Conservation (phyloP, 1,139 yeast genomes). For the Barnettozyma hawaiiensis region DNA sequence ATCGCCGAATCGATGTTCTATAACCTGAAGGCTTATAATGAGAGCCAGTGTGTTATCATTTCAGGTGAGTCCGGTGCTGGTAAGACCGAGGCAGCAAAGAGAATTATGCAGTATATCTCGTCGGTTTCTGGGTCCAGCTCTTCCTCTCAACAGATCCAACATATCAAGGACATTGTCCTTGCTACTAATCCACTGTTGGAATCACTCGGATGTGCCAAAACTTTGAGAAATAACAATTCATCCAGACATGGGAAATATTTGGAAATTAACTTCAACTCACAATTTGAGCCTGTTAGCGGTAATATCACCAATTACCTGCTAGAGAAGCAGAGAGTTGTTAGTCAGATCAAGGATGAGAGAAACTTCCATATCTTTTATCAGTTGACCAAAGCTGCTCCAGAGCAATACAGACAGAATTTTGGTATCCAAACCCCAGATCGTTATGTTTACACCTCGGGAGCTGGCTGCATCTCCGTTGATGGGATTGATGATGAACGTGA, state of each 20-base stretch:
- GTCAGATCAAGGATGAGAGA: conserved; percentile 87
- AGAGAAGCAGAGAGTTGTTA: conserved; percentile 93
- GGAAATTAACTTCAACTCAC: conserved; percentile 79
- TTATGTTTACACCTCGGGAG: conserved; percentile 80
- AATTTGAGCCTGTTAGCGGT: conserved; percentile 89
- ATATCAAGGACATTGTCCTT: conserved; percentile 93
- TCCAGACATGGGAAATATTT: conserved; percentile 97
- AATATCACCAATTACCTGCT: conserved; percentile 91
- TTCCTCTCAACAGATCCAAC: conserved; percentile 58
- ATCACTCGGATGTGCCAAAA: conserved; percentile 97
- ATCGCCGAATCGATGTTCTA: conserved; percentile 97
- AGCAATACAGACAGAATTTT: conserved; percentile 70
- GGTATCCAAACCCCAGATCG: conserved; percentile 95
- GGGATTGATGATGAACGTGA: conserved; percentile 82
- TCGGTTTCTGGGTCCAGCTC: conserved; percentile 62
- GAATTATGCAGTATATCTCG: conserved; percentile 97
- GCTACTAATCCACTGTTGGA: conserved; percentile 97
- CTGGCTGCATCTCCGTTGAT: conserved; percentile 80
- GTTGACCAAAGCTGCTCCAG: conserved; percentile 86
- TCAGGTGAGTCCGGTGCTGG: conserved; percentile 99
- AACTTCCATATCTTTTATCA: conserved; percentile 97
- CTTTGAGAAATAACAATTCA: conserved; percentile 91
- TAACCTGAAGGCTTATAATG: conserved; percentile 89
- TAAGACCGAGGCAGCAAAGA: conserved; percentile 96
- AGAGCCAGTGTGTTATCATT: conserved; percentile 95